phyloP scores from a whole-genome alignment of 2,329 filamentous ascomycete species.

The Chaetomium sp. region DNA sequence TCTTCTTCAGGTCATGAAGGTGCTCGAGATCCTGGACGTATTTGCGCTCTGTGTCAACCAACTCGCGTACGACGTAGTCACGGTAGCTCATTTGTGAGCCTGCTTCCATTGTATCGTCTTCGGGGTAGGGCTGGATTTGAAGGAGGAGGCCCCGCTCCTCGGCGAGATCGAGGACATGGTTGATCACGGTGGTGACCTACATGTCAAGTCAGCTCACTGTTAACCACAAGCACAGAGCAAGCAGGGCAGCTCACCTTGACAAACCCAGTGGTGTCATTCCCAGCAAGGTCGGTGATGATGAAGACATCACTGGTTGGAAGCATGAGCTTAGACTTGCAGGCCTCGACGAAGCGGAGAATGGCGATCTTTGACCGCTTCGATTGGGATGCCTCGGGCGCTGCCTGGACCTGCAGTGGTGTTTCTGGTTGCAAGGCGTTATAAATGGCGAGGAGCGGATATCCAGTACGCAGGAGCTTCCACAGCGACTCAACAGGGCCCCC shows the following conservation, averaged over 20 bases:
- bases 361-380: constrained; percentile 82
- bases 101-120: constrained; percentile 56
- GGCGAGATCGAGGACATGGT: constrained; percentile 84
- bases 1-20: constrained; percentile 86
- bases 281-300: constrained; percentile 82
- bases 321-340: constrained; percentile 79
- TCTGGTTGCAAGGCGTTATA: constrained; percentile 82
- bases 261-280: constrained; percentile 94
- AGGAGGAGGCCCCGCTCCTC: constrained; percentile 75
- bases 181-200: constrained; percentile 86
- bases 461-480: constrained; percentile 83
- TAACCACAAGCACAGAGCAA: not conserved
- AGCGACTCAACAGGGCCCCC: constrained; percentile 86
- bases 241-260: constrained; percentile 67
- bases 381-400: constrained; percentile 56
- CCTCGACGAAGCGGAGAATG: constrained; percentile 89
- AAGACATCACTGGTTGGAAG: constrained; percentile 84
- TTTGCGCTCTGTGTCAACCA: constrained; percentile 93
- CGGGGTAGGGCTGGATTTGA: constrained; percentile 59
- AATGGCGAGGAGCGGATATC: constrained; percentile 81
- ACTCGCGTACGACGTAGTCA: constrained; percentile 86
- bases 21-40: constrained; percentile 98
- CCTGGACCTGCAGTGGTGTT: constrained; percentile 68
- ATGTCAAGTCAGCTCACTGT: not conserved
- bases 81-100: constrained; percentile 72